Conservation (phyloP, 2,329 filamentous ascomycete species). For the Hymenoscyphus linearis region DNA sequence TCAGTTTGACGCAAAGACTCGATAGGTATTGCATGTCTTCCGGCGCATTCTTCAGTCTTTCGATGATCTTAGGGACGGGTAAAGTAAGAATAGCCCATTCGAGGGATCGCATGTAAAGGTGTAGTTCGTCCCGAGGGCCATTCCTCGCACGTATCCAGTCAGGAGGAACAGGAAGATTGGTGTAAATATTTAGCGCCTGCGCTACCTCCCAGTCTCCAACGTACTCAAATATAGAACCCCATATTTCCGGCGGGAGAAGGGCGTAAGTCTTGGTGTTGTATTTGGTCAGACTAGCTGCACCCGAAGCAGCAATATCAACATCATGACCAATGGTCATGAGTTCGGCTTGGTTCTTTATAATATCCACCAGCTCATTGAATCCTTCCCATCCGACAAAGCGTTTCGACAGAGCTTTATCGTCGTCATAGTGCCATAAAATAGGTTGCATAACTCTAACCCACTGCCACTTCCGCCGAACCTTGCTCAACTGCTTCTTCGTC, state of each 20-base stretch:
- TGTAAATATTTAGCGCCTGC: slow-evolving; percentile 73
- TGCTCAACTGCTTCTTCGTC: slow-evolving; percentile 80
- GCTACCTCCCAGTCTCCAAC: slow-evolving; percentile 89
- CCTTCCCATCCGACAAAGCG: slow-evolving; percentile 56
- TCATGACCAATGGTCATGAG: slow-evolving; percentile 69
- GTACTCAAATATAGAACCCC: slow-evolving; percentile 81
- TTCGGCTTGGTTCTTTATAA: slow-evolving; percentile 72
- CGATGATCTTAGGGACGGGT: slow-evolving; percentile 64
- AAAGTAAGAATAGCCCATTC: slow-evolving; percentile 80
- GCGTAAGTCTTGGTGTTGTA: slow-evolving; percentile 35
- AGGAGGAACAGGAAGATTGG: slow-evolving; percentile 65
- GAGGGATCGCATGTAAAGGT: slow-evolving; percentile 70
- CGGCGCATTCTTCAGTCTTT: slow-evolving; percentile 65
- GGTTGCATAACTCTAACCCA: slow-evolving; percentile 81
- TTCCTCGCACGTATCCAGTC: slow-evolving; percentile 65
- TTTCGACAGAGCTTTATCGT: slow-evolving; percentile 44
- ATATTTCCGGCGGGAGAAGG: slow-evolving; percentile 75
- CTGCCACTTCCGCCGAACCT: slow-evolving; percentile 77
- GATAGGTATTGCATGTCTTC: slow-evolving; percentile 68
- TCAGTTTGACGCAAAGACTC: slow-evolving; percentile 75
- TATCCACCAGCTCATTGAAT: slow-evolving; percentile 66
- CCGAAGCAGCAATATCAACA: slow-evolving; percentile 40
- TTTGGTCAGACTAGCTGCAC: slow-evolving; percentile 38
- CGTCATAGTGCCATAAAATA: slow-evolving; percentile 75
- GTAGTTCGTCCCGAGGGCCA: slow-evolving; percentile 57